These are phyloP conservation scores for Russula dissimulans DNA, from an alignment of 768 basidiomycete genomes.

Conservation along the genomic window DNA sequence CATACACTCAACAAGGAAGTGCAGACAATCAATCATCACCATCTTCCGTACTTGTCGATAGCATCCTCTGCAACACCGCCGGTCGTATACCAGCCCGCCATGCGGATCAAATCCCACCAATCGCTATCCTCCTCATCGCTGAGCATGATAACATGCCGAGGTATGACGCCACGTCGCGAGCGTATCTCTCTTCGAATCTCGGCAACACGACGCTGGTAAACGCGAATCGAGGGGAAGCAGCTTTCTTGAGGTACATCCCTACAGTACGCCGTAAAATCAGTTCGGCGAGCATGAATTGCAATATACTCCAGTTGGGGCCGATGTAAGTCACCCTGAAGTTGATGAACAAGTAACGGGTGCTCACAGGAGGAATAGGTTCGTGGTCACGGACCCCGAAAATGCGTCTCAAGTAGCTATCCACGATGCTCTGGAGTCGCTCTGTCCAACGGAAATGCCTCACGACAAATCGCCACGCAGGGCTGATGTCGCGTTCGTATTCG, in stretches of 20 bases:
- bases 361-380: slow-evolving; percentile 27
- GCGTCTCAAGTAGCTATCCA: slow-evolving; percentile 25
- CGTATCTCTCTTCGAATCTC: slow-evolving; percentile 33
- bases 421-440: slow-evolving; percentile 24
- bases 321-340: background rate
- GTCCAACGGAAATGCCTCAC: slow-evolving; percentile 30
- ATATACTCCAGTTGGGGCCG: slow-evolving; percentile 1
- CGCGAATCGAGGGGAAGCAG: slow-evolving; percentile 33
- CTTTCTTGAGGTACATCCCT: slow-evolving; percentile 23
- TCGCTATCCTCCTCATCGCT: slow-evolving; percentile 34
- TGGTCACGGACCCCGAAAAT: slow-evolving; percentile 23
- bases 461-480: slow-evolving; percentile 31
- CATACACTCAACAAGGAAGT: background rate
- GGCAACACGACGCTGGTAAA: slow-evolving; percentile 18
- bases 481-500: slow-evolving; percentile 27
- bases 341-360: slow-evolving; percentile 3
- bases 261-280: slow-evolving; percentile 26
- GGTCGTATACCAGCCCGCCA: slow-evolving; percentile 30
- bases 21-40: slow-evolving; percentile 21
- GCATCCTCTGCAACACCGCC: slow-evolving; percentile 29
- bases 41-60: slow-evolving; percentile 25
- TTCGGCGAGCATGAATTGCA: slow-evolving; percentile 12
- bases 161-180: slow-evolving; percentile 24
- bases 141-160: slow-evolving; percentile 33
- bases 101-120: slow-evolving; percentile 32